A percentile compares a stretch with the other conserved stretches of the same genome.
Conservation (phyloP, 345 rosid genomes). For the Hypericum perforatum region DNA sequence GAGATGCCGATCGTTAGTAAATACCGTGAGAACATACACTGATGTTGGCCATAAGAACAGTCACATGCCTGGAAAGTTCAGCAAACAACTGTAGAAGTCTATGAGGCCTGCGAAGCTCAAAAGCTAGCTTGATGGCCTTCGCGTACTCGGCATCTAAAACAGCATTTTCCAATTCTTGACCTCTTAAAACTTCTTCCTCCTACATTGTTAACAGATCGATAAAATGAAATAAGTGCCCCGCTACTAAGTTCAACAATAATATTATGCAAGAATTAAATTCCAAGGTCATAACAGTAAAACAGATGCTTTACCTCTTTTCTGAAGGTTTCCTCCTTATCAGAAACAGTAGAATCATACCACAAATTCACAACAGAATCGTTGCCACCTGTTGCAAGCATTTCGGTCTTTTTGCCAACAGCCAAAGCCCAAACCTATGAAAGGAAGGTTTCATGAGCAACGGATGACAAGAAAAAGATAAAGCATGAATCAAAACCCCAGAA, state of each 20-base stretch:
- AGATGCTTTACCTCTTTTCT: constrained; percentile 63
- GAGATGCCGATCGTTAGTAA: neutral
- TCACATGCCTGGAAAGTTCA: constrained; percentile 47
- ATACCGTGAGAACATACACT: neutral
- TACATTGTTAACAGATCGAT: constrained; percentile 18
- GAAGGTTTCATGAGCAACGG: constrained; percentile 3
- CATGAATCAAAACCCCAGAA: no score
- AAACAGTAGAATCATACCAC: constrained; percentile 83
- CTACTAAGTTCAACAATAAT: neutral
- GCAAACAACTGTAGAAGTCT: constrained; percentile 65
- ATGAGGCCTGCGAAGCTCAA: constrained; percentile 77
- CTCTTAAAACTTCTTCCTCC: constrained; percentile 69
- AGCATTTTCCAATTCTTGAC: constrained; percentile 88
- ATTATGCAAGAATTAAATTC: neutral
- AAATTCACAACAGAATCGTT: constrained; percentile 74
- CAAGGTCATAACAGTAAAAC: constrained; percentile 1
- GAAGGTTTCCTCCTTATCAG: constrained; percentile 79
- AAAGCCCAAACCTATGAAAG: constrained; percentile 77
- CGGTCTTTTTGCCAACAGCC: constrained; percentile 86
- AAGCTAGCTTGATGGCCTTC: constrained; percentile 76
- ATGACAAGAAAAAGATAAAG: no score
- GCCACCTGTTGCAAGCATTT: constrained; percentile 89
- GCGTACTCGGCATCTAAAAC: constrained; percentile 62
- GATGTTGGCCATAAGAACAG: neutral
- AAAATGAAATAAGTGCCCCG: neutral